Conservation (phyloP, 495 filamentous ascomycete genomes). For the Chlorociboria aeruginascens region DNA sequence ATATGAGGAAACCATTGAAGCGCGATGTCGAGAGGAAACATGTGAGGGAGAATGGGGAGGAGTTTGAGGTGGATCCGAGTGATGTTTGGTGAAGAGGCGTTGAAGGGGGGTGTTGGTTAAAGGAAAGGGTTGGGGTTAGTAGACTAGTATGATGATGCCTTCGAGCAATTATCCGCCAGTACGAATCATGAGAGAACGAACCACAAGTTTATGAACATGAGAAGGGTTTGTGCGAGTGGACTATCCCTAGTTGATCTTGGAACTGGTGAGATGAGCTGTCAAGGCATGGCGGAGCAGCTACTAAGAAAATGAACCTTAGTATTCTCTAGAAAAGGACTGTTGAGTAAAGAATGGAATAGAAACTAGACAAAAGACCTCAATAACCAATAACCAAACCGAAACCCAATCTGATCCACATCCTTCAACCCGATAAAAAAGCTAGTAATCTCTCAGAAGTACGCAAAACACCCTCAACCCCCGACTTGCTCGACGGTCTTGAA, state of each 20-base stretch:
- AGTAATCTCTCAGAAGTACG: neutral
- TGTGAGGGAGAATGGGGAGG: constrained; percentile 70
- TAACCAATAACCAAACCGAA: neutral
- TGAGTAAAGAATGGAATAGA: constrained; percentile 1
- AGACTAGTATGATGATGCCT: too few relatives aligned
- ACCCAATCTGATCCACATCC: neutral
- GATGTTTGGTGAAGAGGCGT: constrained; percentile 59
- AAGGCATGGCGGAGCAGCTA: too few relatives aligned
- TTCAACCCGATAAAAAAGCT: neutral
- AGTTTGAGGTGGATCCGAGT: constrained; percentile 64
- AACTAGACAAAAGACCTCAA: neutral
- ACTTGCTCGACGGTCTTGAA: neutral
- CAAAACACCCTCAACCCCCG: neutral
- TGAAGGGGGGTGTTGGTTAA: neutral
- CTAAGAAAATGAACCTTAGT: too few relatives aligned
- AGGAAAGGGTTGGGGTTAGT: too few relatives aligned
- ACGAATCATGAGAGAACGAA: too few relatives aligned
- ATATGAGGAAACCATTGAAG: constrained; percentile 89
- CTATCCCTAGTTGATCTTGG: too few relatives aligned
- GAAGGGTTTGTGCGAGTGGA: too few relatives aligned
- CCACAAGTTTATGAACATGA: too few relatives aligned
- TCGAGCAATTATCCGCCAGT: too few relatives aligned
- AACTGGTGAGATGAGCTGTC: too few relatives aligned
- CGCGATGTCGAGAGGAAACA: constrained; percentile 69
- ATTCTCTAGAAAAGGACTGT: too few relatives aligned